Base-by-base conservation (phyloP, 805 yeast species). In the Saccharomycopsis amapae region DNA sequence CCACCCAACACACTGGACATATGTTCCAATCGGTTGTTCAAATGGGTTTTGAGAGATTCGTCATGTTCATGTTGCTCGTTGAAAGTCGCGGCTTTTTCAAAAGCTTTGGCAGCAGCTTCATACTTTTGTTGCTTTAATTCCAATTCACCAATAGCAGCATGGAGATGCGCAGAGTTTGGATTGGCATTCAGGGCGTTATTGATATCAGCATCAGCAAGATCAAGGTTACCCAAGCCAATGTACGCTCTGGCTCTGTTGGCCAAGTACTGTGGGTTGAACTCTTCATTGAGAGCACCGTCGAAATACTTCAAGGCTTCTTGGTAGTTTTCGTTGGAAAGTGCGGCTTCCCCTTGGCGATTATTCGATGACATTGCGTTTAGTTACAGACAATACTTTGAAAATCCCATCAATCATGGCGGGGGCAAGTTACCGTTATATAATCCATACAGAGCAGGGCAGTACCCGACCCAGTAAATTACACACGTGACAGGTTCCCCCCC, bases 201-300 rank as follows among this genome's bases (percentile, higher is more conserved):
- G 25, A 44, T 40, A 24, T 25, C 34, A 9, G 18, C 7, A 15
- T 33, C 25, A 22, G 52, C 52, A 5, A 38, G 20, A 15, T 41
- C 41, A 4, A 38, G 35, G 12, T 40, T 17, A 10, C 49, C 49
- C 7, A 48, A 25, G 6, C 45, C 49, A 32, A 48, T 38, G 20
- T 37, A 41, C 3, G 52, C 52, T 23, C 49, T 38, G 13, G 52
- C 52, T 20, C 40, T 45, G 17, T 48, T 45, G 13, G 52, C 52
- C 6, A 34, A 9, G 20, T 38, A 38, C 26, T 48, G 36, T 1
- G 46, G 41, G 33, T 46, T 33, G 13, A 38, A 24, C 12, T 41
- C 38, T 7, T 33, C 32, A 25, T 32, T 37, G 15, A 38, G 6
- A 10, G 52, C 52, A 9, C 45, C 32, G 17, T 38, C 33, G 30